Base-by-base conservation (phyloP, 2,329 filamentous ascomycete genomes). In the Paecilomyces sp. region DNA sequence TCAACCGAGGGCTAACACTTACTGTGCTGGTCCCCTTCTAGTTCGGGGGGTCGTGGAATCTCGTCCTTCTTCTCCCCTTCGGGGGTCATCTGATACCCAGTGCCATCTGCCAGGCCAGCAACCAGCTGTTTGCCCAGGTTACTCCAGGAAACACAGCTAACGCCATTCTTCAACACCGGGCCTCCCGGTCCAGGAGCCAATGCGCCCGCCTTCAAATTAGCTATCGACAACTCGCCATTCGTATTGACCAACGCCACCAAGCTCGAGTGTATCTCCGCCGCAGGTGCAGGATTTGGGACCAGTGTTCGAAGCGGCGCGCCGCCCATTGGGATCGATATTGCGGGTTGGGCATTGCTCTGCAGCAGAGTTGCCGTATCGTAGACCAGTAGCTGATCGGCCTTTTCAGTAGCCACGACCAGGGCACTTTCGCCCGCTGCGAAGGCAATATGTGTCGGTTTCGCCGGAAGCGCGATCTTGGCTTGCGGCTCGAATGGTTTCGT, bases 381-480 rank as follows among this genome's bases (percentile, higher is more conserved):
- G 2, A 96, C 88, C 3, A 89, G 88, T 62, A 99, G 78, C 3
- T 92, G 91, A 34, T 91, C 89, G 11, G 90, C 89, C 58, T 83
- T 80, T 74, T 96, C 90, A 2, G 91, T 90, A 11, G 91, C 91
- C 28, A 97, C 80, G 36, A 96, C 84, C 61, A 99, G 79, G 66
- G 89, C 91, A 66, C 85, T 86, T 71, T 97, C 95, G 68, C 95
- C 90, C n/a, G 90, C 85, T 0, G 91, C 93, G 73, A 99, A 99
- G 15, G 88, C 87, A 22, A 99, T 81, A 73, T 99, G 94, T 11
- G 91, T 95, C 58, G 96, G 84, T 66, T 89, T 87, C 68, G 86
- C 83, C 9, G 89, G 85, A 68, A 95, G 82, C 1, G 86, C 80
- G 6, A 97, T 83, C 61, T 82, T 88, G 57, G 90, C 79, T 71